Evolutionary conservation across 768 basidiomycete species (phyloP), one percentile per base, ranked within the genome.

Genomic region (Strobilomyces echinocephalus): DNA sequence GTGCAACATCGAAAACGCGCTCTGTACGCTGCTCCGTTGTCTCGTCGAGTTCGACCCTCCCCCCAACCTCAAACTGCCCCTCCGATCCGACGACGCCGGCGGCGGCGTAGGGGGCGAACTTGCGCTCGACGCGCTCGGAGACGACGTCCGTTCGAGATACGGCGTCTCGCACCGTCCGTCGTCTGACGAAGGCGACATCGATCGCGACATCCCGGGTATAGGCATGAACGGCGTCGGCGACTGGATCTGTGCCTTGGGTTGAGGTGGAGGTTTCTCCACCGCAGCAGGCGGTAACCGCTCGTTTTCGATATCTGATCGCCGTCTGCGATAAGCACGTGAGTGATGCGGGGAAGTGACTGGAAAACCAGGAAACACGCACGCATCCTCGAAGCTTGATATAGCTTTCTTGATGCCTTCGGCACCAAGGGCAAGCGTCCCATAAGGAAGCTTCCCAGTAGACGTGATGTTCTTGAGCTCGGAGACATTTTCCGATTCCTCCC

Each of bases 341-440:
- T n/a, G 41, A 21, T 28, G 6, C 9, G 0, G 50, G 16, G 6
- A 7, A 8, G 1, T 0, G 8, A 24, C 2, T 44, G 10, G 26
- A 18, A n/a, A 20, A 49, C 12, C 40, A 5, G 40, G 33, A 10
- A 31, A 26, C 6, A 78, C 82, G 50, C 66, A 83, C 82, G 85
- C 85, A 57, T 86, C 85, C 41, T 80, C 80, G 63, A 86, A 87
- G 54, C 74, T 79, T 42, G 75, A 77, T 57, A 87, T 87, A n/a
- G 80, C 79, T 49, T 85, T 78, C 71, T 85, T 86, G 73, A 87
- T 85, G 16, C 82, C 84, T 59, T 87, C 85, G 1, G 81, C 82
- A 20, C 84, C 85, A 26, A 79, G 69, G 2, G 79, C 84, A 28
- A 87, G 69, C 5, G 77, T 76, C 35, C 79, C 83, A 48, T 70